These are phyloP conservation scores for Pseudozyma pruni DNA, from an alignment of 1,284 basidiomycete genomes.

Conservation along the genomic window DNA sequence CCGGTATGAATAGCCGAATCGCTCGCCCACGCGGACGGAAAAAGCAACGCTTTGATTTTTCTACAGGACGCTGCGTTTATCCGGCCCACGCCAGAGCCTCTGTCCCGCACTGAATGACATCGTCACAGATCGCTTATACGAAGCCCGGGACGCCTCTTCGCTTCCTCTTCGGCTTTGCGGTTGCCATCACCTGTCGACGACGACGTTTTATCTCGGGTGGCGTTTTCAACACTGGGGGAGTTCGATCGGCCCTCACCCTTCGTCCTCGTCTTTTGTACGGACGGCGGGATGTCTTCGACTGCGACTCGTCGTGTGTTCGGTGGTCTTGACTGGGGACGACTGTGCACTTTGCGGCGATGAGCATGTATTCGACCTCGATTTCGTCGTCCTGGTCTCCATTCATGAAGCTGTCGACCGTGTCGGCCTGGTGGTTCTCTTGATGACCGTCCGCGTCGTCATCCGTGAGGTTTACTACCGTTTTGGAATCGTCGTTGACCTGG, in stretches of 20 bases:
- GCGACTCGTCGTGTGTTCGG: neutral
- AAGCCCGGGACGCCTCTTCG: conserved; percentile 15
- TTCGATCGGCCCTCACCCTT: neutral
- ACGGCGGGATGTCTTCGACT: too few relatives aligned
- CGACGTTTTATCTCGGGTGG: conserved; percentile 17
- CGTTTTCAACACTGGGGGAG: neutral
- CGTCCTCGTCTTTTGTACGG: neutral
- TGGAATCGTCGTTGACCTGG: too few relatives aligned
- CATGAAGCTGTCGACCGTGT: neutral
- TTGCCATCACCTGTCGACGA: neutral
- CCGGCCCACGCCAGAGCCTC: neutral
- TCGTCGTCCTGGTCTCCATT: conserved; percentile 12
- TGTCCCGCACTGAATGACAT: too few relatives aligned
- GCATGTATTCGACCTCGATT: conserved; percentile 30
- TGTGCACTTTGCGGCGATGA: conserved; percentile 24
- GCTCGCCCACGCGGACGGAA: neutral
- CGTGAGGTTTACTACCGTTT: too few relatives aligned
- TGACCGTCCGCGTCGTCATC: too few relatives aligned
- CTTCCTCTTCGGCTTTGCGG: neutral
- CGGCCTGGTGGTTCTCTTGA: neutral
- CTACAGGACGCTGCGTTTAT: neutral
- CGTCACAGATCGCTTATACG: conserved; percentile 17
- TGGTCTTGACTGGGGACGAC: neutral
- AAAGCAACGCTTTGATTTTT: too few relatives aligned
- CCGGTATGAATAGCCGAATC: conserved; percentile 22